phyloP scores from a whole-genome alignment of 2,329 filamentous ascomycete species.

The Phialophora verrucosa region DNA sequence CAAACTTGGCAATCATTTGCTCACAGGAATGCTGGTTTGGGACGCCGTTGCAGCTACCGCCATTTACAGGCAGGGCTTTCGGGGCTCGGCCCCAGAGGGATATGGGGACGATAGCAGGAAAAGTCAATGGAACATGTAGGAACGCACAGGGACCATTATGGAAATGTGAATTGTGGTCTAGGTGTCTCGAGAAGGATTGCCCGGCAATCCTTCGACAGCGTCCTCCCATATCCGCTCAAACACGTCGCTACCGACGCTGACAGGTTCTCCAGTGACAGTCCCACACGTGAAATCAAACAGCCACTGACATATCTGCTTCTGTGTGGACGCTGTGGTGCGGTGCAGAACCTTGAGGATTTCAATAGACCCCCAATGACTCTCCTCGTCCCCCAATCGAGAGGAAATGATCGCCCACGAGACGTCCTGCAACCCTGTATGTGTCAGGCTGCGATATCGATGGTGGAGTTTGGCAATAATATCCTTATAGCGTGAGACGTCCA shows the following conservation, averaged over 20 bases:
- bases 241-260: not conserved
- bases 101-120: no score
- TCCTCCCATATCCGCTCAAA: constrained; percentile 10
- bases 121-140: no score
- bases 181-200: not conserved
- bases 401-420: constrained; percentile 18
- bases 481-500: constrained; percentile 1
- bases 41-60: no score
- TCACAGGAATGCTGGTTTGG: no score
- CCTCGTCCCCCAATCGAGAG: not conserved
- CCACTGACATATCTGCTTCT: constrained; percentile 6
- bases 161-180: not conserved
- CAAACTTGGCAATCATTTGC: no score
- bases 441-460: constrained; percentile 3
- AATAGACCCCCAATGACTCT: constrained; percentile 6
- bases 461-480: not conserved
- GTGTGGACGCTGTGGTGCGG: not conserved
- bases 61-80: no score
- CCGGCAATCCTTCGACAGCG: constrained; percentile 2
- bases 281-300: constrained; percentile 7
- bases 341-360: constrained; percentile 13
- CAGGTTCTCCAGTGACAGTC: not conserved
- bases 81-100: no score
- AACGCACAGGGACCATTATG: no score
- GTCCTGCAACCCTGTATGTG: constrained; percentile 5